phyloP scores from a whole-genome alignment of 768 basidiomycete species.

The Pulveroboletus sp. region DNA sequence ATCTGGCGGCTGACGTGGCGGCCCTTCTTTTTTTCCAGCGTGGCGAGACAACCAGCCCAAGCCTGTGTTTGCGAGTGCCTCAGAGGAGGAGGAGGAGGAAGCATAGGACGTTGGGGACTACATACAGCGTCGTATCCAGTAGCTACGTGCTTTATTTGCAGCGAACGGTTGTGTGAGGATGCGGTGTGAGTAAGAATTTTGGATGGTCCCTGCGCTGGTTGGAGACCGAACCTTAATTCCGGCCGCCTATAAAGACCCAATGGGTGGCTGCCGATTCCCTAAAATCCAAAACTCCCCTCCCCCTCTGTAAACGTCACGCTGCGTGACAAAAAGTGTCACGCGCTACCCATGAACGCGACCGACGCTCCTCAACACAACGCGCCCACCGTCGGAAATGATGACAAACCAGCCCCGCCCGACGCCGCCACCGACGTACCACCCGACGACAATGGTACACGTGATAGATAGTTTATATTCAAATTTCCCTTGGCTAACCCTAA shows the following conservation, averaged over 20 bases:
- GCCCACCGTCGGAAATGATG: conserved; percentile 28
- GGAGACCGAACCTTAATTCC: conserved; percentile 81
- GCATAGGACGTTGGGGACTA: conserved; percentile 38
- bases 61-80: conserved; percentile 70
- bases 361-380: conserved; percentile 27
- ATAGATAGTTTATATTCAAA: conserved; percentile 29
- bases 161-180: conserved; percentile 18
- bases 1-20: conserved; percentile 56
- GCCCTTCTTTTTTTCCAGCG: conserved; percentile 51
- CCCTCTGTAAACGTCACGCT: conserved; percentile 47
- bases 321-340: conserved; percentile 65
- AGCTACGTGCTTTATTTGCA: conserved; percentile 4
- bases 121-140: conserved; percentile 1
- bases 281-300: conserved; percentile 59
- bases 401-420: conserved; percentile 23
- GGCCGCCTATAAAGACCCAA: conserved; percentile 77
- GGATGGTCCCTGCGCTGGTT: conserved; percentile 68
- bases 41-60: conserved; percentile 85
- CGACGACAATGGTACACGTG: conserved; percentile 39
- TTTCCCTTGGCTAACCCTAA: conserved; percentile 35
- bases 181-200: conserved; percentile 35
- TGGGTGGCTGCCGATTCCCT: conserved; percentile 61
- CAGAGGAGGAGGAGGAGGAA: conserved; percentile 53
- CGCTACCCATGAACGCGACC: conserved; percentile 60
- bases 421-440: conserved; percentile 15